These are phyloP conservation scores for Madurella mycetomatis DNA, from an alignment of 2,329 filamentous ascomycete species.

Conservation along the genomic window DNA sequence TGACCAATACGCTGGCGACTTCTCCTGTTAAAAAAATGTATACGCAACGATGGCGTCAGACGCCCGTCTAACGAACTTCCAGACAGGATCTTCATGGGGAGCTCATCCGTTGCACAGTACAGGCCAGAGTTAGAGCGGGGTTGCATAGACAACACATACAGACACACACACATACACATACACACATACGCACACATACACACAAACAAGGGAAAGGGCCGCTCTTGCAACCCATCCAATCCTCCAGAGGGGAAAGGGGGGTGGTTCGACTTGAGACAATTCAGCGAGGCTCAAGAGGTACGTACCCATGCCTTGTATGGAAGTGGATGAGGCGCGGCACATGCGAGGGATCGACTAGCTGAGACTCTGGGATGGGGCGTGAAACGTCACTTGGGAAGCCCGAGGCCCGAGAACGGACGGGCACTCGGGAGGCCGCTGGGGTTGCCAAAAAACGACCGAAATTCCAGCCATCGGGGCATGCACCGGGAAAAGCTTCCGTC, in stretches of 20 bases:
- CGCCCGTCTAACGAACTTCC: no score
- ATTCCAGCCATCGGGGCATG: no score
- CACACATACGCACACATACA: not conserved
- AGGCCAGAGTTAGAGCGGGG: not conserved
- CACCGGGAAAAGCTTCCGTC: no score
- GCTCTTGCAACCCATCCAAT: not conserved
- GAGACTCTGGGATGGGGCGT: constrained; percentile 38
- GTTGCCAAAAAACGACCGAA: no score
- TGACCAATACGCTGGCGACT: no score
- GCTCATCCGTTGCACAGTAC: not conserved
- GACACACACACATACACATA: not conserved
- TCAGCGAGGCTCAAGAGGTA: no score
- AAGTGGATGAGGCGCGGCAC: constrained; percentile 18
- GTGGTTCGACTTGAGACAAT: constrained; percentile 13
- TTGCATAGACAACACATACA: not conserved
- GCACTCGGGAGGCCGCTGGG: not conserved
- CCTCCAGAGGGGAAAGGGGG: not conserved
- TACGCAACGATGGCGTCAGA: no score
- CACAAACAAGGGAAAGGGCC: not conserved
- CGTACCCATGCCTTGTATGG: no score
- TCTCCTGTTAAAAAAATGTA: no score
- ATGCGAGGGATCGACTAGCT: constrained; percentile 37
- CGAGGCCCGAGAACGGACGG: constrained; percentile 2
- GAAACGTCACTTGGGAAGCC: constrained; percentile 33
- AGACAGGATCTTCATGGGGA: not conserved